Evolutionary conservation across 2,329 filamentous ascomycete genomes (phyloP), one percentile per base, ranked within the genome.

Genomic region (Trichoderma atrobrunneum): DNA sequence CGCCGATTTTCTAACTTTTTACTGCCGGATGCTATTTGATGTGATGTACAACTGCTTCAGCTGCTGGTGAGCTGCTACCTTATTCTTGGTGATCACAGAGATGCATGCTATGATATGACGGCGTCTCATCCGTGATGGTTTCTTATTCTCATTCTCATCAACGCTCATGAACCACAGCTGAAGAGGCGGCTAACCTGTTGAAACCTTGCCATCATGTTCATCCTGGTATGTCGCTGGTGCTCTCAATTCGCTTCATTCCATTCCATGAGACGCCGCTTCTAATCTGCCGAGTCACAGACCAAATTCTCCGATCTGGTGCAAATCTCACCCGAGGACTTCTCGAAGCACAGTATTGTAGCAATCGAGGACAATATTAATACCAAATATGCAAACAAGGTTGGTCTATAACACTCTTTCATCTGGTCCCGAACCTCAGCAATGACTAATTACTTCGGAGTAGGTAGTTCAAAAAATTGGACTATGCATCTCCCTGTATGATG

Each of bases 361-460:
- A 93, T 99, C 74, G 94, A 98, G 82, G 95, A 99, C 84, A 96
- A 96, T 78, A 96, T 99, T 84, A 98, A 99, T 81, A 88, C 91
- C 74, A 99, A 99, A 83, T 99, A 98, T 82, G 91, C 95, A 73
- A 98, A 99, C 84, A 96, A 95, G 83, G 92, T 93, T 69, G 57
- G 76, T 30, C 2, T 62, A 18, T 18, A 14, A 1, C 32, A n/a
- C 12, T 14, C 54, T 10, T 14, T 6, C 24, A 7, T 39, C 24
- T 2, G 16, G 10, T 7, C 11, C 18, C 5, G 18, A 36, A 54
- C 3, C 12, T 24, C 43, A 54, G 34, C 36, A 14, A 43, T 57
- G 5, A 36, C 16, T 32, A n/a, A 63, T 30, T 30, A n/a, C 24
- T 71, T 57, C 43, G 21, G 30, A 60, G 16, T 76, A 92, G 88